These are phyloP conservation scores for Blastocystis hominis DNA, from an alignment of 352 stramenopile species.

Conservation along the genomic window DNA sequence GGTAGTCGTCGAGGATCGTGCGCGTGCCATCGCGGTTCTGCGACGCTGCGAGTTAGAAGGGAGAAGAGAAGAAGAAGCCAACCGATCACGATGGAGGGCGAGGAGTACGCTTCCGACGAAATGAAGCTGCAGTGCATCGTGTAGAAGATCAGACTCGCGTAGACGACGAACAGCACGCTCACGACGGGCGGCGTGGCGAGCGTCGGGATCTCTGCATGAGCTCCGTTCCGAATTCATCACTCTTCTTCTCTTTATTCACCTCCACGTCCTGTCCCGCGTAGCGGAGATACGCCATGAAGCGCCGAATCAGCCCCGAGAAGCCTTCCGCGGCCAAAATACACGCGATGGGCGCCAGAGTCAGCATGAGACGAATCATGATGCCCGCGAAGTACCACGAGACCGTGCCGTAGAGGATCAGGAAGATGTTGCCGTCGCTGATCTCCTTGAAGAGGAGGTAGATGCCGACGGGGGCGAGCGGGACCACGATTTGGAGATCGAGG, in stretches of 20 bases:
- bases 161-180: constrained; percentile 61
- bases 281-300: constrained; percentile 62
- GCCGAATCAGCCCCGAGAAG: constrained; percentile 67
- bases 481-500: constrained; percentile 79
- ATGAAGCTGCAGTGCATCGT: constrained; percentile 77
- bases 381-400: constrained; percentile 81
- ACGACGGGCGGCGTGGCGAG: constrained; percentile 12
- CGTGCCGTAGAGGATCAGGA: constrained; percentile 80
- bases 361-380: constrained; percentile 74
- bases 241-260: constrained; percentile 32
- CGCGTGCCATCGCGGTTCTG: constrained; percentile 69
- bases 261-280: constrained; percentile 27
- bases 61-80: constrained; percentile 60
- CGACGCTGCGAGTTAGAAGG: constrained; percentile 15
- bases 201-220: not conserved
- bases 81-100: constrained; percentile 80
- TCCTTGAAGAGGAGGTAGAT: constrained; percentile 79
- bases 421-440: constrained; percentile 77
- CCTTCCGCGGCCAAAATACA: constrained; percentile 77
- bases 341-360: constrained; percentile 79
- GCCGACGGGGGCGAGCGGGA: constrained; percentile 78
- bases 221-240: not conserved
- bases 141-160: constrained; percentile 74
- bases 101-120: constrained; percentile 78
- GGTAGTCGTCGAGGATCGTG: constrained; percentile 89